Conservation (phyloP, 2,329 filamentous ascomycete species). For the Thielaviopsis populi region DNA sequence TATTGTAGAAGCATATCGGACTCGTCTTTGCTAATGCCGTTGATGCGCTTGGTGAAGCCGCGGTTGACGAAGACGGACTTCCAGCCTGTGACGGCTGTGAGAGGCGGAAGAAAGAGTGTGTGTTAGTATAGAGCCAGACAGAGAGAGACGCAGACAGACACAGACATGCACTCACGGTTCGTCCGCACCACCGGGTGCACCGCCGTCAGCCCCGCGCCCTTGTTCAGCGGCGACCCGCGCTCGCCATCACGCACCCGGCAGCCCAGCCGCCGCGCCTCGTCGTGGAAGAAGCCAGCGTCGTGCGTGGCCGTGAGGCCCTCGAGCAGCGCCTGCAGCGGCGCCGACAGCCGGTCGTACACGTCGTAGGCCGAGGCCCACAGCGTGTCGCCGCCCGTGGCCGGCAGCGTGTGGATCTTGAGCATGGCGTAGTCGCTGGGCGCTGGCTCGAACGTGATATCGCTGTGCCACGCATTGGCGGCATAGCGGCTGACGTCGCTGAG, state of each 20-base stretch:
- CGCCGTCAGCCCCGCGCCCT: constrained; percentile 35
- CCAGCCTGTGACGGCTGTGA: constrained; percentile 40
- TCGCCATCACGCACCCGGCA: constrained; percentile 30
- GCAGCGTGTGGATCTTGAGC: constrained; percentile 41
- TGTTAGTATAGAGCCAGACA: neutral
- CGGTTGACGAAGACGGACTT: constrained; percentile 38
- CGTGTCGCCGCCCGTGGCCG: constrained; percentile 43
- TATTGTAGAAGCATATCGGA: constrained; percentile 36
- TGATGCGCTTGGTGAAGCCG: constrained; percentile 39
- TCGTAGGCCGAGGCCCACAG: constrained; percentile 50
- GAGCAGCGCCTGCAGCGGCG: constrained; percentile 36
- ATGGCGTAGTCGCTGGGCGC: constrained; percentile 45
- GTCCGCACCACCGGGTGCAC: constrained; percentile 42
- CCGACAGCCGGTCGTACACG: constrained; percentile 40
- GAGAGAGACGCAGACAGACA: neutral
- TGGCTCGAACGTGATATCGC: constrained; percentile 46
- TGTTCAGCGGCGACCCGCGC: constrained; percentile 42
- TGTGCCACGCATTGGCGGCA: constrained; percentile 28
- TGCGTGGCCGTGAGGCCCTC: constrained; percentile 36
- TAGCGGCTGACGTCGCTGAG: constrained; percentile 35
- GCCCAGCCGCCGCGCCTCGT: constrained; percentile 33
- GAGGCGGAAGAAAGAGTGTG: neutral
- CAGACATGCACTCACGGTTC: constrained; percentile 28
- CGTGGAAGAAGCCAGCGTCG: constrained; percentile 35
- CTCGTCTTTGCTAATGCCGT: constrained; percentile 39